phyloP scores from a whole-genome alignment of 1,284 basidiomycete species.

The Ceratobasidium sp. region DNA sequence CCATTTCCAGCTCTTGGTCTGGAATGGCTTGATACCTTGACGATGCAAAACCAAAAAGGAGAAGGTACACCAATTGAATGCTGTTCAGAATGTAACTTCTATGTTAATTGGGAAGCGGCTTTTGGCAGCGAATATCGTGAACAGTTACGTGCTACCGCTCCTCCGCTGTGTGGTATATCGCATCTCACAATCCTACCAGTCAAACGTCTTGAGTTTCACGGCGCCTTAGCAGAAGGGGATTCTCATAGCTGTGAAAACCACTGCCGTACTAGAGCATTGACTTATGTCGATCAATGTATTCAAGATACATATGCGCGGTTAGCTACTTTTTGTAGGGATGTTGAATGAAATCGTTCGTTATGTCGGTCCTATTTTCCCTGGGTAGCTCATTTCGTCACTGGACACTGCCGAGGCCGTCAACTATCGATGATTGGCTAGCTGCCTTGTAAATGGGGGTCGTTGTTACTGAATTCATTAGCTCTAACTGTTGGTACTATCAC shows the following conservation, averaged over 20 bases:
- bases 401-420: no score
- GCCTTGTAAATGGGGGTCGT: no score
- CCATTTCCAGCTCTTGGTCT: conserved; percentile 16
- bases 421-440: no score
- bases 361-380: no score
- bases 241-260: background rate
- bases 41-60: background rate
- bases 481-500: no score
- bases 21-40: conserved; percentile 17
- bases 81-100: conserved; percentile 13
- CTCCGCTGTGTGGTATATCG: conserved; percentile 16
- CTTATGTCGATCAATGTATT: conserved; percentile 13
- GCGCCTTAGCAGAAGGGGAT: background rate
- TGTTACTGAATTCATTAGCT: no score
- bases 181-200: conserved; percentile 1
- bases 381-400: no score
- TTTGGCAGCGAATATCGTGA: conserved; percentile 5
- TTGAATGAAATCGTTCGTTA: conserved; percentile 9
- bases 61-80: background rate
- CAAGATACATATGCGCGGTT: conserved; percentile 14
- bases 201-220: conserved; percentile 7
- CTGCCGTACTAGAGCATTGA: background rate
- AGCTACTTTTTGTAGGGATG: conserved; percentile 2
- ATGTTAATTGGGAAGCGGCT: conserved; percentile 11
- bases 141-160: conserved; percentile 2